A percentile compares a stretch with the other conserved stretches of the same genome.
phyloP scores from a whole-genome alignment of 805 yeast genomes.

The Candida corydali region DNA sequence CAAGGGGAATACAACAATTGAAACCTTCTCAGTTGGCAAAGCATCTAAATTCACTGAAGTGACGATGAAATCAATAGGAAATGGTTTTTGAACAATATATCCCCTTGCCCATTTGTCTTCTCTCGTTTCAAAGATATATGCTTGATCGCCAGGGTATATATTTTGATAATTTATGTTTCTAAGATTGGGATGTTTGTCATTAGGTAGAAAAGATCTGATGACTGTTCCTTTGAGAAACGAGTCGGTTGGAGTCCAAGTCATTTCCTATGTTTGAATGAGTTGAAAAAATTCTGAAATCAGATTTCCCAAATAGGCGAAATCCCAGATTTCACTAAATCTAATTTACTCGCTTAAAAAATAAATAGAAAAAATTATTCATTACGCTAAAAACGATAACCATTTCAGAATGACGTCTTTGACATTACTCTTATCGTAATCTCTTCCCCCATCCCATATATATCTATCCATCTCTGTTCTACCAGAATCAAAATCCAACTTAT shows the following conservation, averaged over 20 bases:
- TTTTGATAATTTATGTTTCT: slow-evolving; percentile 42
- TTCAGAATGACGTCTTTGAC: slow-evolving; percentile 31
- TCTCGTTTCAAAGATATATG: slow-evolving; percentile 65
- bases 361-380: slow-evolving; percentile 1
- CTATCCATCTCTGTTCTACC: slow-evolving; percentile 84
- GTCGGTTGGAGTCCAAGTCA: slow-evolving; percentile 38
- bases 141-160: slow-evolving; percentile 73
- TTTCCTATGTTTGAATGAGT: slow-evolving; percentile 9
- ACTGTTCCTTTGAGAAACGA: slow-evolving; percentile 34
- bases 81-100: slow-evolving; percentile 62
- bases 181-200: slow-evolving; percentile 37
- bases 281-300: background rate
- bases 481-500: slow-evolving; percentile 74
- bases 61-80: slow-evolving; percentile 64
- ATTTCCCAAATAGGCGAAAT: slow-evolving; percentile 2
- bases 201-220: slow-evolving; percentile 37
- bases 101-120: slow-evolving; percentile 74
- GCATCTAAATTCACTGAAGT: slow-evolving; percentile 59
- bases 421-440: slow-evolving; percentile 32
- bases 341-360: background rate
- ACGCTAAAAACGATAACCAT: slow-evolving; percentile 32
- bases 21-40: slow-evolving; percentile 52
- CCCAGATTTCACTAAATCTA: background rate
- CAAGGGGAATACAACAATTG: slow-evolving; percentile 60
- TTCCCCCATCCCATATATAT: slow-evolving; percentile 75